Evolutionary conservation across 805 yeast species (phyloP), one percentile per base, ranked within the genome.

Genomic region (Candida parachauliodes): DNA sequence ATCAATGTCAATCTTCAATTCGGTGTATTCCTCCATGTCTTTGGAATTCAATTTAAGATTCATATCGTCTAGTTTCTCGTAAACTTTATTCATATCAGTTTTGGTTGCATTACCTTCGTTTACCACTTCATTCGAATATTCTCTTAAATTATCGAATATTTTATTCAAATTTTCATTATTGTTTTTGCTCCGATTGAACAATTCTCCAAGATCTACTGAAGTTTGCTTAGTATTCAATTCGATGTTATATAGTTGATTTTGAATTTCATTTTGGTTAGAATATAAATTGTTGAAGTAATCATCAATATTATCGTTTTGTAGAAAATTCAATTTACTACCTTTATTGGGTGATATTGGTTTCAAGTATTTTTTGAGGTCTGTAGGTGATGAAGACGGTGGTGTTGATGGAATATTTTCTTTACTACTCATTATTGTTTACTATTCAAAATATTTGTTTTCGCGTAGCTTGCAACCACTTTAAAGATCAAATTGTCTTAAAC

Each of bases 171-270:
- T 45, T 38, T 55, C 59, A 43, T 67, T 65, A 43, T 67, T 66
- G 44, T 61, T 65, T 47, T 61, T 65, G 60, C 60, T 66, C 21
- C 71, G 47, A 28, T 63, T 69, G 17, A 51, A 53, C 32, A 67
- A 51, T 41, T 65, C 67, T 4, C 49, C 60, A 38, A 66, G 44
- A 42, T 65, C 72, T 1, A 55, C 48, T 22, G 51, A 52, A 5
- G 65, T 59, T 41, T 66, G 72, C 26, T 56, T 57, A 3, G 67
- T 54, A 31, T 55, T 60, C 1, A 50, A 45, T 44, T 64, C 70
- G 11, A 67, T 45, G 18, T 48, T 45, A 32, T 49, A 44, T 34
- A 65, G 41, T 34, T 54, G 65, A 28, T 51, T 52, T 35, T 54
- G 59, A 18, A 63, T 50, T 25, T 49, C 54, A 10, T 50, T 48